These are phyloP conservation scores for Iberis amara DNA, from an alignment of 441 rosid species.

Conservation along the genomic window DNA sequence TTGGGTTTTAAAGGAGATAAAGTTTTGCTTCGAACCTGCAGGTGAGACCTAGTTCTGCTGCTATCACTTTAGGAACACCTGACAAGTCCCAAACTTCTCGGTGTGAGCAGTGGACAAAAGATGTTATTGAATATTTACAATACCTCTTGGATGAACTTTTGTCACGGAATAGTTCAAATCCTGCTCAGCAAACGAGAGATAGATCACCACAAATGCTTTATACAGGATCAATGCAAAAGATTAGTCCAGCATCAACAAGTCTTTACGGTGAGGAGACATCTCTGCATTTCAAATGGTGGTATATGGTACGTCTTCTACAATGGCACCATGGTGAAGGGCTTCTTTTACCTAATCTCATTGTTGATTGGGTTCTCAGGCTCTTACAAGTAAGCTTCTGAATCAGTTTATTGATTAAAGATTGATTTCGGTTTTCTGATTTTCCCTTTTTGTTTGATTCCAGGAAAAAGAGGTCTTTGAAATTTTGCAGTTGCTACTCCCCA, in stretches of 20 bases:
- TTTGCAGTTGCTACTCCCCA: conserved; percentile 85
- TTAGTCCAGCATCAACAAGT: conserved; percentile 43
- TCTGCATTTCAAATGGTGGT: conserved; percentile 90
- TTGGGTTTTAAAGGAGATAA: conserved; percentile 24
- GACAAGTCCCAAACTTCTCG: conserved; percentile 75
- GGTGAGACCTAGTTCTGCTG: conserved; percentile 65
- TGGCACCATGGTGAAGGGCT: conserved; percentile 96
- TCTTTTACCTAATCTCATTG: conserved; percentile 76
- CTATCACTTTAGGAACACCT: conserved; percentile 58
- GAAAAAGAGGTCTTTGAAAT: conserved; percentile 77
- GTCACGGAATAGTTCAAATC: conserved; percentile 54
- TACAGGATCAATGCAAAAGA: conserved; percentile 54
- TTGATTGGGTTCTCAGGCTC: conserved; percentile 94
- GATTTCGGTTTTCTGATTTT: conserved; percentile 29
- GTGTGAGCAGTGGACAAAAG: conserved; percentile 95
- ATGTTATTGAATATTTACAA: conserved; percentile 88
- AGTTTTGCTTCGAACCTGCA: conserved; percentile 42
- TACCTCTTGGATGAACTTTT: conserved; percentile 72
- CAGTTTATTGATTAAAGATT: conserved; percentile 2
- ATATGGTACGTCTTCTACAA: conserved; percentile 85
- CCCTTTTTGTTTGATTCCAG: conserved; percentile 39
- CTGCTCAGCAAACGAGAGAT: conserved; percentile 60
- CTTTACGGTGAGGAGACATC: conserved; percentile 78
- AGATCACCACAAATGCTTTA: conserved; percentile 65
- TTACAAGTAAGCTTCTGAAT: conserved; percentile 57